Base-by-base conservation (phyloP, 345 rosid species). In the Populus deltoides region DNA sequence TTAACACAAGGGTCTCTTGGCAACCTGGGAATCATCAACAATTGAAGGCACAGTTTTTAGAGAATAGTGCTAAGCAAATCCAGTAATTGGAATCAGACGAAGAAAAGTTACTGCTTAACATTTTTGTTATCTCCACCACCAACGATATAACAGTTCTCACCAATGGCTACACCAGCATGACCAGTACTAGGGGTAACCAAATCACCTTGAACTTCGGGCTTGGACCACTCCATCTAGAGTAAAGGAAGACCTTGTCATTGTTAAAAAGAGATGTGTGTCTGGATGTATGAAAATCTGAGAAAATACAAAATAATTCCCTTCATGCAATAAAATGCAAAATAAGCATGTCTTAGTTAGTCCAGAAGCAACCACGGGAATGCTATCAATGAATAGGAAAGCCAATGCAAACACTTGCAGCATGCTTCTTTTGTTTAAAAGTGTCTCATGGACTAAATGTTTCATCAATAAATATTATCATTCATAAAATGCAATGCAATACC, bases 111-210 rank as follows among this genome's bases (percentile, higher is more conserved):
- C 78, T 45, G 74, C 79, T 36, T 85, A 96, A 98, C 98, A 66
- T 88, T 93, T 76, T 84, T 91, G 86, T 92, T 96, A 87, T 96
- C 98, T 72, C 99, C 99, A 62, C 99, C 99, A 66, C 99, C 99
- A 47, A 91, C 99, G 6, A 93, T 90, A 76, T 90, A 91, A 95
- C 97, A 96, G 83, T 89, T 91, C 74, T 89, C 97, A 29, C 80
- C 95, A 82, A 96, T 85, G 77, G 91, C 78, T 76, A 90, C 85
- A 85, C 92, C 88, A 33, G 99, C 91, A 80, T 92, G 99, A 79
- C 99, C 99, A 71, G 99, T 98, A 82, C 98, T 89, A 84, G 97
- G 88, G 75, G 86, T 79, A 73, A 92, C 90, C 77, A 75, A 63
- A 84, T 90, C 93, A 78, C 97, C 94, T 82, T 84, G 93, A 82